Evolutionary conservation across 441 rosid species (phyloP).

Genomic region (Monsonia emarginata): DNA sequence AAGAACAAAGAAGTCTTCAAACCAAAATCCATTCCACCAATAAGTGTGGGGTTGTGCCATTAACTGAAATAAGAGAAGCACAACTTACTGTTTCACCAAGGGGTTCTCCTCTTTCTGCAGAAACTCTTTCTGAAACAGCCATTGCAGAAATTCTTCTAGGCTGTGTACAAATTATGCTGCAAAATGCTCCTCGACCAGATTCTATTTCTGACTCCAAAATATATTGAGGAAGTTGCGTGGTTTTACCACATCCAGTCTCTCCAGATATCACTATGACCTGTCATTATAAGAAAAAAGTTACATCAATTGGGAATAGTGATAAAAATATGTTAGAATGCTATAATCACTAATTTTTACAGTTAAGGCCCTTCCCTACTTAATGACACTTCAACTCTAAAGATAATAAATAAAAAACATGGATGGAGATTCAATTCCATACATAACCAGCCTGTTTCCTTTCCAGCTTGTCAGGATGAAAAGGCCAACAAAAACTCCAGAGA

Average conservation of each 20-base stretch:
- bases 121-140: constrained; percentile 95
- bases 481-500: neutral
- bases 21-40: constrained; percentile 1
- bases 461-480: neutral
- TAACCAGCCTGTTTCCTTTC: neutral
- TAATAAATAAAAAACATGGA: neutral
- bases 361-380: neutral
- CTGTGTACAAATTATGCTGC: constrained; percentile 91
- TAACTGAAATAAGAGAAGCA: constrained; percentile 18
- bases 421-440: neutral
- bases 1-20: constrained; percentile 33
- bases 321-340: neutral
- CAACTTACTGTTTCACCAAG: constrained; percentile 86
- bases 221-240: constrained; percentile 96
- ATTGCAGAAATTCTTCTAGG: constrained; percentile 97
- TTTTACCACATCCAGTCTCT: constrained; percentile 99
- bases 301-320: neutral
- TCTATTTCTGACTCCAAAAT: constrained; percentile 92
- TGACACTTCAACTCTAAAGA: neutral
- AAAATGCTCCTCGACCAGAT: constrained; percentile 95
- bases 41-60: constrained; percentile 5
- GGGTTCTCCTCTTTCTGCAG: constrained; percentile 92
- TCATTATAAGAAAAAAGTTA: constrained; percentile 11
- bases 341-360: neutral
- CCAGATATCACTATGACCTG: constrained; percentile 94